These are phyloP conservation scores for Orbilia quercus DNA, from an alignment of 2,329 filamentous ascomycete species.

Conservation along the genomic window DNA sequence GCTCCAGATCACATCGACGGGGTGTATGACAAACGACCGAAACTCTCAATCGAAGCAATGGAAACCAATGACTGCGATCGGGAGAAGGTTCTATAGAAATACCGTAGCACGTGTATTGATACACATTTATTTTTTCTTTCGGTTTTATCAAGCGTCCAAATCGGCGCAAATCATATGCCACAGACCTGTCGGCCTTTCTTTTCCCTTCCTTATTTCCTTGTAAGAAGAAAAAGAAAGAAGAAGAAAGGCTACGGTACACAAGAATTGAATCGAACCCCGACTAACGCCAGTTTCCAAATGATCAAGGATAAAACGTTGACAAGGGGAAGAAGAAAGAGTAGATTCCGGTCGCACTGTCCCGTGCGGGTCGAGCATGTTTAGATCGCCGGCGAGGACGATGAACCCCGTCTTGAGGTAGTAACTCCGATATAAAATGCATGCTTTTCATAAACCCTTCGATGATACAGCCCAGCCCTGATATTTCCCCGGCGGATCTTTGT, in stretches of 20 bases:
- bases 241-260: too few species aligned
- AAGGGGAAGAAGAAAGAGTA: background rate
- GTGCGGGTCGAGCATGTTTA: constrained; percentile 14
- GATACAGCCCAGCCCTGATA: background rate
- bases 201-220: too few species aligned
- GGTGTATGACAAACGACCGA: constrained; percentile 29
- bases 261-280: too few species aligned
- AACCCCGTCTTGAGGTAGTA: constrained; percentile 30
- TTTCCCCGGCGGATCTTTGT: constrained; percentile 1
- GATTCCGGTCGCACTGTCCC: background rate
- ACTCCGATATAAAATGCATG: constrained; percentile 20
- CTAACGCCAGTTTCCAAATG: background rate
- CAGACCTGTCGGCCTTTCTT: too few species aligned
- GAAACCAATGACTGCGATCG: constrained; percentile 29
- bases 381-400: constrained; percentile 33
- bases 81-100: constrained; percentile 42
- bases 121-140: background rate
- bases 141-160: too few species aligned
- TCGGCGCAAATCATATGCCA: too few species aligned
- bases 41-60: constrained; percentile 3
- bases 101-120: constrained; percentile 26
- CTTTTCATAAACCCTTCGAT: constrained; percentile 6
- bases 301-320: background rate
- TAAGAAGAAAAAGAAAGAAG: too few species aligned
- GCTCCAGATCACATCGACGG: constrained; percentile 39